A percentile compares a stretch with the other conserved stretches of the same genome.
Evolutionary conservation across 106 monocot genomes (phyloP).

Genomic region (Amphibolis antarctica): DNA sequence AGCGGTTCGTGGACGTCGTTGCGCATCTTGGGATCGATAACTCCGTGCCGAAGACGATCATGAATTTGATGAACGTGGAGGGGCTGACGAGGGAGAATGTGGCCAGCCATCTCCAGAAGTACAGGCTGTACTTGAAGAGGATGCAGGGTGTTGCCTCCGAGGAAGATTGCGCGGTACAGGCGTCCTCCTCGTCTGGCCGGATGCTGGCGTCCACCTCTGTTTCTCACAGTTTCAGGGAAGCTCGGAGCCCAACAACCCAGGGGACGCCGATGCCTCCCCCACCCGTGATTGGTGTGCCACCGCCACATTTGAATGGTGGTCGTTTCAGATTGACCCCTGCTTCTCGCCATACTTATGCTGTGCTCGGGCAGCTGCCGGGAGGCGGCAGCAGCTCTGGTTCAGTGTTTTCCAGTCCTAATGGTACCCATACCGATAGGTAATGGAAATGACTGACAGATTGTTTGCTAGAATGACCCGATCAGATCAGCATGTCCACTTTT

Average conservation of each 20-base stretch:
- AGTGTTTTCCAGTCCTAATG: background rate
- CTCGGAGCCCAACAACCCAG: no score
- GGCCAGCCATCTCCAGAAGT: slow-evolving; percentile 5
- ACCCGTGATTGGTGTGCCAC: background rate
- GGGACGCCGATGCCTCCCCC: no score
- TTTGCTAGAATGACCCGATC: background rate
- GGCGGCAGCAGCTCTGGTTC: background rate
- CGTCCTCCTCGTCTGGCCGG: no score
- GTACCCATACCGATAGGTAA: background rate
- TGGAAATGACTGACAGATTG: background rate
- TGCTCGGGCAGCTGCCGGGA: background rate
- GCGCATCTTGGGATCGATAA: slow-evolving; percentile 1
- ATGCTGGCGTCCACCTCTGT: no score
- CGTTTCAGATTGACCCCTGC: background rate
- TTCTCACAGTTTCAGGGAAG: no score
- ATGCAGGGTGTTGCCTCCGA: background rate
- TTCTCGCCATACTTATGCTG: background rate
- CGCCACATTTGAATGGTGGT: background rate
- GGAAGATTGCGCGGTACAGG: no score
- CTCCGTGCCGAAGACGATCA: slow-evolving; percentile 2
- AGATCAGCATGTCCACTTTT: no score
- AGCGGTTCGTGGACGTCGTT: slow-evolving; percentile 7
- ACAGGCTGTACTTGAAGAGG: background rate
- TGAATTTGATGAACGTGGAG: slow-evolving; percentile 4
- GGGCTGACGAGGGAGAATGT: slow-evolving; percentile 6